phyloP scores from a whole-genome alignment of 2,329 filamentous ascomycete genomes.

The Verticillium zaregamsianum region DNA sequence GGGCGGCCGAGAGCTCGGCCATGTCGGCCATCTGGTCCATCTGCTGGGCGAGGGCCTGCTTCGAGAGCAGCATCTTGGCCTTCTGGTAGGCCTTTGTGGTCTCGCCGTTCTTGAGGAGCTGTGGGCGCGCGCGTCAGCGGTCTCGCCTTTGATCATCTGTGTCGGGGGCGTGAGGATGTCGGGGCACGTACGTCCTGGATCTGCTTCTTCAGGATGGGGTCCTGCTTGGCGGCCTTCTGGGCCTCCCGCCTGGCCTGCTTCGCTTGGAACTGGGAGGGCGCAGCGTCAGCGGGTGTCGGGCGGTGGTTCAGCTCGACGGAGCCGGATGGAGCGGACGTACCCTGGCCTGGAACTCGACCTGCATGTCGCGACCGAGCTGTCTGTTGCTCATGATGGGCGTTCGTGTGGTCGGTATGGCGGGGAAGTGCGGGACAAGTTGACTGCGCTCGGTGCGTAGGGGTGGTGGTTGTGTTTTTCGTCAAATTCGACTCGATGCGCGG shows the following conservation, averaged over 20 bases:
- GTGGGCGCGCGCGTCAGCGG: not conserved
- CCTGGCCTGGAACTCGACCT: conserved; percentile 59
- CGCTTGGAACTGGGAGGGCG: conserved; percentile 46
- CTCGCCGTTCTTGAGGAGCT: conserved; percentile 58
- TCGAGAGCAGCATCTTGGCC: conserved; percentile 58
- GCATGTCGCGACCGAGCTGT: conserved; percentile 56
- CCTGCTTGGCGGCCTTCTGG: conserved; percentile 57
- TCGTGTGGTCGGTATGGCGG: not conserved
- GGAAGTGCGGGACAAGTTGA: not conserved
- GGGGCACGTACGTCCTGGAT: conserved; percentile 44
- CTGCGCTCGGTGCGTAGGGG: not conserved
- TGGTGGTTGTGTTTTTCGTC: not conserved
- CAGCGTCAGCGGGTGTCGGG: not conserved
- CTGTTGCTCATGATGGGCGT: conserved; percentile 49
- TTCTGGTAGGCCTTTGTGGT: conserved; percentile 61
- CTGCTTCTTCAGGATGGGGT: conserved; percentile 58
- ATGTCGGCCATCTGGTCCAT: conserved; percentile 64
- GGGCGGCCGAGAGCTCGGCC: conserved; percentile 55
- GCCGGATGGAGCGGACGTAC: conserved; percentile 22
- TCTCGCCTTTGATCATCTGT: not conserved
- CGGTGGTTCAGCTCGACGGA: not conserved
- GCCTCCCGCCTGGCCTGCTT: conserved; percentile 59
- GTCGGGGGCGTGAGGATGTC: not conserved
- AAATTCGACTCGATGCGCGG: not conserved
- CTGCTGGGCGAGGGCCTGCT: conserved; percentile 58